A percentile compares a stretch with the other conserved stretches of the same genome.
phyloP scores from a whole-genome alignment of 352 stramenopile genomes.

The Globisporangium emineosum region DNA sequence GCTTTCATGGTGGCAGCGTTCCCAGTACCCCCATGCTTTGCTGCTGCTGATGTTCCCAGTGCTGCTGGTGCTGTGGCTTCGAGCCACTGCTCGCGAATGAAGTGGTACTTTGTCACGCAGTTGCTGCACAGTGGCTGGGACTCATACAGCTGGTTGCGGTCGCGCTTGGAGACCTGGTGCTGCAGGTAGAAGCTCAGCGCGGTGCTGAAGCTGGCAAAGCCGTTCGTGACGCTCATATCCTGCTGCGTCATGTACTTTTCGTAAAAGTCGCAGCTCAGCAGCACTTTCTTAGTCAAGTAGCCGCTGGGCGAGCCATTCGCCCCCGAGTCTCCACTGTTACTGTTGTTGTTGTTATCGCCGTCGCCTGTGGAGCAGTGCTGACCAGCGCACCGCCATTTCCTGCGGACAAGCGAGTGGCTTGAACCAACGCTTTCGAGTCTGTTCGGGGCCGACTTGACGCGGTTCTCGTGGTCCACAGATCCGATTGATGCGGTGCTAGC shows the following conservation, averaged over 20 bases:
- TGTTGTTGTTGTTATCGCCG: neutral
- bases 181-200: slow-evolving; percentile 57
- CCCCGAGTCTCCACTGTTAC: slow-evolving; percentile 10
- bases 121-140: slow-evolving; percentile 42
- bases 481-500: neutral
- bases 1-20: neutral
- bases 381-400: slow-evolving; percentile 53
- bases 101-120: slow-evolving; percentile 49
- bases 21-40: neutral
- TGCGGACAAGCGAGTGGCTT: slow-evolving; percentile 18
- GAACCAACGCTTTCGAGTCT: slow-evolving; percentile 24
- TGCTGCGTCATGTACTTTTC: slow-evolving; percentile 35
- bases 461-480: slow-evolving; percentile 2
- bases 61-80: slow-evolving; percentile 13
- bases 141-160: slow-evolving; percentile 55
- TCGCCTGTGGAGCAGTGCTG: slow-evolving; percentile 24
- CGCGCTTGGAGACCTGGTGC: slow-evolving; percentile 45
- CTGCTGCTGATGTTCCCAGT: slow-evolving; percentile 4
- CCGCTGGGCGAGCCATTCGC: slow-evolving; percentile 25
- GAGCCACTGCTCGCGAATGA: slow-evolving; percentile 39
- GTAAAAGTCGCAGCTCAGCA: slow-evolving; percentile 68
- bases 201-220: slow-evolving; percentile 33
- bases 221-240: slow-evolving; percentile 44
- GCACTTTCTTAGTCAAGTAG: slow-evolving; percentile 61
- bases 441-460: slow-evolving; percentile 47